These are phyloP conservation scores for Pezicula carpinea DNA, from an alignment of 2,329 filamentous ascomycete species.

Conservation along the genomic window DNA sequence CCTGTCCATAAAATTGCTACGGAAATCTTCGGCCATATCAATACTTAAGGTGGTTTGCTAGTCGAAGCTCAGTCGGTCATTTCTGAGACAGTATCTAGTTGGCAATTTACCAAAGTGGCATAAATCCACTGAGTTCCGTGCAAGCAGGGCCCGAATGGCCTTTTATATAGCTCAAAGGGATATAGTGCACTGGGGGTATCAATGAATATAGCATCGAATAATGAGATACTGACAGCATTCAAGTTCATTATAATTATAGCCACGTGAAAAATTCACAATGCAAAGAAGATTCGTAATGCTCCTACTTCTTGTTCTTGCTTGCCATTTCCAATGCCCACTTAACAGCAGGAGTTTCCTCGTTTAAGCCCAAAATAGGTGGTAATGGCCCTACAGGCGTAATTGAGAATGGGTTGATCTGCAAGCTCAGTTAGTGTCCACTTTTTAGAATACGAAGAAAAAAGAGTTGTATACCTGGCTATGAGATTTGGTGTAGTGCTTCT, in stretches of 20 bases:
- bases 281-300: not conserved
- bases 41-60: no score
- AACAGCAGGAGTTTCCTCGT: slow-evolving; percentile 69
- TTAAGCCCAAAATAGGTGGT: slow-evolving; percentile 73
- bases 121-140: no score
- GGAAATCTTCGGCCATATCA: no score
- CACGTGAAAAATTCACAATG: not conserved
- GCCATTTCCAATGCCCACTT: slow-evolving; percentile 21
- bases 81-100: no score
- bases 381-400: slow-evolving; percentile 85
- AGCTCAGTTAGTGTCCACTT: slow-evolving; percentile 32
- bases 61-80: no score
- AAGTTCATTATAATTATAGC: not conserved
- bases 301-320: slow-evolving; percentile 16
- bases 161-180: no score
- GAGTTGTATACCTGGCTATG: slow-evolving; percentile 37
- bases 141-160: no score
- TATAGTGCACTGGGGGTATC: no score
- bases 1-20: no score
- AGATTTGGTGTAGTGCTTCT: slow-evolving; percentile 94
- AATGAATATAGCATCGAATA: no score
- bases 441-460: slow-evolving; percentile 35
- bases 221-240: no score
- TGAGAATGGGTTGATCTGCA: slow-evolving; percentile 60
- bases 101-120: no score